Evolutionary conservation across 2,329 filamentous ascomycete genomes (phyloP).

Genomic region (Aspergillus alliaceus): DNA sequence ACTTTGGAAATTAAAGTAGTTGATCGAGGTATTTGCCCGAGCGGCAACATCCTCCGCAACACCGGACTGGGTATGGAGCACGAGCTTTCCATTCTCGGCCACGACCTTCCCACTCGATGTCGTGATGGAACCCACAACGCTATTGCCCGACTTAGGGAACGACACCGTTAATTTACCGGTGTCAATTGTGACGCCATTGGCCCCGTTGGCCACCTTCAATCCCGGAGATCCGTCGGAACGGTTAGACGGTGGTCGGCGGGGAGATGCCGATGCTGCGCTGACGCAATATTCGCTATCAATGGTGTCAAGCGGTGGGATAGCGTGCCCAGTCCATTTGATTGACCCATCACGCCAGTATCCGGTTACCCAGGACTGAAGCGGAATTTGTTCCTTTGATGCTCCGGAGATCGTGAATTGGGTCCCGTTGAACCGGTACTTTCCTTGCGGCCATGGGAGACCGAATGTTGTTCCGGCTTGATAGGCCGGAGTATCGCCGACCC

Average conservation of each 20-base stretch:
- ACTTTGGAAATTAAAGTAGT: conserved; percentile 50
- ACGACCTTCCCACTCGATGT: conserved; percentile 45
- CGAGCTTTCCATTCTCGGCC: conserved; percentile 49
- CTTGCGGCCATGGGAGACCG: conserved; percentile 45
- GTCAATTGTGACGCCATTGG: conserved; percentile 39
- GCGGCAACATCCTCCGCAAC: conserved; percentile 43
- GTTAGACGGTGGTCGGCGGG: background rate
- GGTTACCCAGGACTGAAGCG: conserved; percentile 57
- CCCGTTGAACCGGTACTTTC: conserved; percentile 38
- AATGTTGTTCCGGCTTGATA: conserved; percentile 43
- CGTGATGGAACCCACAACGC: conserved; percentile 43
- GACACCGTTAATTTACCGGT: conserved; percentile 47
- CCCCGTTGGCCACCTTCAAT: conserved; percentile 4
- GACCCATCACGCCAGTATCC: conserved; percentile 62
- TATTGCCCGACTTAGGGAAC: conserved; percentile 46
- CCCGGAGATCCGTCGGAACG: background rate
- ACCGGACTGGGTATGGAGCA: conserved; percentile 55
- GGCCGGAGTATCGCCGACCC: conserved; percentile 43
- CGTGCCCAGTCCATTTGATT: conserved; percentile 63
- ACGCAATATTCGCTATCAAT: conserved; percentile 48
- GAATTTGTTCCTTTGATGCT: conserved; percentile 14
- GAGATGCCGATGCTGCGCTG: conserved; percentile 22
- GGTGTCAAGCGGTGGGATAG: conserved; percentile 47
- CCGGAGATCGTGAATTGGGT: conserved; percentile 39
- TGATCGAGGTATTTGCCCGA: conserved; percentile 37